These are phyloP conservation scores for Gossypium trilobum DNA, from an alignment of 441 rosid genomes.

Conservation along the genomic window DNA sequence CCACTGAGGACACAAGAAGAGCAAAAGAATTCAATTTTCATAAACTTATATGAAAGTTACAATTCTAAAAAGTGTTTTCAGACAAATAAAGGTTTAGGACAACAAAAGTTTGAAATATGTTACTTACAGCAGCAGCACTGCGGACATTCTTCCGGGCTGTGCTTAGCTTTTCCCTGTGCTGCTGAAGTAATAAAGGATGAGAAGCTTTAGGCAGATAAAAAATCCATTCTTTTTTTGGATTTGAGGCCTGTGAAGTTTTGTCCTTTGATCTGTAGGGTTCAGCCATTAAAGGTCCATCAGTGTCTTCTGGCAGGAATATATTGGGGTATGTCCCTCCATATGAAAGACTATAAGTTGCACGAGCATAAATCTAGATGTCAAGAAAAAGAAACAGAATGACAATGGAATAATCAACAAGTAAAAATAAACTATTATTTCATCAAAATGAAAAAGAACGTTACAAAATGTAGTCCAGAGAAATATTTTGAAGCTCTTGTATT, in stretches of 20 bases:
- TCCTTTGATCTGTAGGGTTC: slow-evolving; percentile 25
- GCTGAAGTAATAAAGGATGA: slow-evolving; percentile 82
- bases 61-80: background rate
- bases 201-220: slow-evolving; percentile 71
- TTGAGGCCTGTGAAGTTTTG: slow-evolving; percentile 25
- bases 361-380: slow-evolving; percentile 65
- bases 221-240: slow-evolving; percentile 46
- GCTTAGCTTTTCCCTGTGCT: slow-evolving; percentile 55
- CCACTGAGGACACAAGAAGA: background rate
- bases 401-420: slow-evolving; percentile 11
- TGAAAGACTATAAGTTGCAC: slow-evolving; percentile 70
- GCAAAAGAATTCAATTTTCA: background rate
- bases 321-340: slow-evolving; percentile 67
- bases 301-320: slow-evolving; percentile 47
- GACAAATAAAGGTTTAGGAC: background rate
- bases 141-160: slow-evolving; percentile 40
- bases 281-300: slow-evolving; percentile 24
- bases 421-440: slow-evolving; percentile 1
- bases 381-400: slow-evolving; percentile 14
- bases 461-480: background rate
- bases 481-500: background rate
- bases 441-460: background rate
- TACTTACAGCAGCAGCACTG: slow-evolving; percentile 48
- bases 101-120: slow-evolving; percentile 1
- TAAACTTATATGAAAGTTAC: background rate